phyloP scores from a whole-genome alignment of 2,329 filamentous ascomycete species.

The Paecilomyces variotii region DNA sequence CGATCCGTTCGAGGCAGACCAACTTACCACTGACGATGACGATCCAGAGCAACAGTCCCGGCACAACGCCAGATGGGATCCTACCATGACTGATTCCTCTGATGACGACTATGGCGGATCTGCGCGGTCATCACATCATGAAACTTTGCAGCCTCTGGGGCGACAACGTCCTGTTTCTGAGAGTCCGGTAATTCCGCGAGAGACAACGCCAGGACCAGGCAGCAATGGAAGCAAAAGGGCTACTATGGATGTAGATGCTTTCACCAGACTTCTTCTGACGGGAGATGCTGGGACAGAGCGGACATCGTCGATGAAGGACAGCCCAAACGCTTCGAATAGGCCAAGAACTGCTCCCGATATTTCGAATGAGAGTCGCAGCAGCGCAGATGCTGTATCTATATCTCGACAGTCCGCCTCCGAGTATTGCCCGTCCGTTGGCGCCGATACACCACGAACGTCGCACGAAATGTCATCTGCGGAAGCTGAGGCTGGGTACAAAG shows the following conservation, averaged over 20 bases:
- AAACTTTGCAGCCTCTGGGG: neutral
- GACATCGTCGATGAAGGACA: constrained; percentile 4
- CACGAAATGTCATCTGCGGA: constrained; percentile 50
- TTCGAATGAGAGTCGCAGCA: constrained; percentile 37
- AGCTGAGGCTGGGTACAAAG: constrained; percentile 33
- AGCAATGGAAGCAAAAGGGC: constrained; percentile 16
- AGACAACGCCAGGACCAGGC: neutral
- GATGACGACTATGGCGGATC: neutral
- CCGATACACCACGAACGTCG: constrained; percentile 51
- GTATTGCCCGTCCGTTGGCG: constrained; percentile 29
- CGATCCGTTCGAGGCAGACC: constrained; percentile 33
- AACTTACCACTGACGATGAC: constrained; percentile 19
- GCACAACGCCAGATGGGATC: constrained; percentile 3
- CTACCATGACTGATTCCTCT: constrained; percentile 3
- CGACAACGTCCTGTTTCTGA: constrained; percentile 1
- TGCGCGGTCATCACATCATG: neutral
- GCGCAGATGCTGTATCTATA: constrained; percentile 51
- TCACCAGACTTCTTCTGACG: constrained; percentile 67
- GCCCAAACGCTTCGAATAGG: neutral
- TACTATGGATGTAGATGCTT: constrained; percentile 67
- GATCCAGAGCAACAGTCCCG: constrained; percentile 5
- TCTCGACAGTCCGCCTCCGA: constrained; percentile 53
- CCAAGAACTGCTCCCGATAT: constrained; percentile 4
- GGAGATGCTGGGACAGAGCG: constrained; percentile 46
- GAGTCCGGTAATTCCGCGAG: constrained; percentile 15